Evolutionary conservation across 2,329 filamentous ascomycete genomes (phyloP).

Genomic region (Colletotrichum musae): DNA sequence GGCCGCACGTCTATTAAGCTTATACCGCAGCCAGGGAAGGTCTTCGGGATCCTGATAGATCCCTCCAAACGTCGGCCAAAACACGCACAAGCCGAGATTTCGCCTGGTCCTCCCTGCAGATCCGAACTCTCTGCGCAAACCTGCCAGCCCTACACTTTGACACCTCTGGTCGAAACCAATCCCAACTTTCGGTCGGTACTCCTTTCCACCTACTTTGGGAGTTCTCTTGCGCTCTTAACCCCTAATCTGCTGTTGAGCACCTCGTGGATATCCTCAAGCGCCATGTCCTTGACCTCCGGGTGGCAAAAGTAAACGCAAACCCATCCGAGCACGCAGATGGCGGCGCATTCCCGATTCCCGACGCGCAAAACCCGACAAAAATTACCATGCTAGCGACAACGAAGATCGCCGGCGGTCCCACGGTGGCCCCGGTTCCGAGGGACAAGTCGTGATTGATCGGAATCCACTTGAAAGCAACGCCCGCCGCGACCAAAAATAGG

Average conservation of each 20-base stretch:
- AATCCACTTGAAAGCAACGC: constrained; percentile 61
- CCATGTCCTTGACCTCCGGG: constrained; percentile 64
- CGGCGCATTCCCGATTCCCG: constrained; percentile 62
- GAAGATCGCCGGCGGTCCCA: constrained; percentile 50
- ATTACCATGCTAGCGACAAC: constrained; percentile 60
- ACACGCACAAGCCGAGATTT: neutral
- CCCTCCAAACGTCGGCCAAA: constrained; percentile 6
- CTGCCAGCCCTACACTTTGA: constrained; percentile 12
- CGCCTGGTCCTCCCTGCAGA: neutral
- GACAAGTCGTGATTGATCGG: constrained; percentile 59
- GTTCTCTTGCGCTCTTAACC: constrained; percentile 49
- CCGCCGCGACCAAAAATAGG: constrained; percentile 56
- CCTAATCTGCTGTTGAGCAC: too few species aligned
- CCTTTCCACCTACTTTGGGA: constrained; percentile 52
- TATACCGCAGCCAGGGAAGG: neutral
- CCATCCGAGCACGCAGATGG: constrained; percentile 13
- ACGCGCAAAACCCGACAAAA: constrained; percentile 59
- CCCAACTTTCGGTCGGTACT: constrained; percentile 7
- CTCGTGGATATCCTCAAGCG: too few species aligned
- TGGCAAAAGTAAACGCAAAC: constrained; percentile 52
- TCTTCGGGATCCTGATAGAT: neutral
- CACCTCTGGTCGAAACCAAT: neutral
- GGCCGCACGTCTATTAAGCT: neutral
- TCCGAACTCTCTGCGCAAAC: neutral
- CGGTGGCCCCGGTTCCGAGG: constrained; percentile 51